These are phyloP conservation scores for Puccinia polysora DNA, from an alignment of 1,284 basidiomycete species.

Conservation along the genomic window DNA sequence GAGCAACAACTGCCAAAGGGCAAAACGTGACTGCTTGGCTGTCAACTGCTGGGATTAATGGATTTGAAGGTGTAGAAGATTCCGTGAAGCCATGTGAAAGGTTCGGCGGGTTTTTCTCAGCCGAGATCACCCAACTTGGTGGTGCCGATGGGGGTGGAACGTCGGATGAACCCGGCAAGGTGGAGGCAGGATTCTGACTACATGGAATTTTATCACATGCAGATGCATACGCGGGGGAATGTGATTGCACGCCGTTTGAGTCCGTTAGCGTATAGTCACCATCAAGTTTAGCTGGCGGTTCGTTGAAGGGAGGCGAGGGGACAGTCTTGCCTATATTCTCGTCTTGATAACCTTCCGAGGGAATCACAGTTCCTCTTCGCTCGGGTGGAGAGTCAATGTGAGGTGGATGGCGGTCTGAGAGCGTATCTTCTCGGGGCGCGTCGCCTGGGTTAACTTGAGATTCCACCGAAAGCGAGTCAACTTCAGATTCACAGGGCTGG, in stretches of 20 bases:
- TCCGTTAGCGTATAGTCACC: not conserved
- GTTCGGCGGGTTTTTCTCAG: no score
- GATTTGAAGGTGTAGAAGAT: not conserved
- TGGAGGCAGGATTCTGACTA: not conserved
- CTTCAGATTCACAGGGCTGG: not conserved
- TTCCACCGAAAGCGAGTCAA: not conserved
- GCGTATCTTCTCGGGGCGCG: not conserved
- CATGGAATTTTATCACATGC: no score
- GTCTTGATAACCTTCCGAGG: not conserved
- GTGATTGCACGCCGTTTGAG: not conserved
- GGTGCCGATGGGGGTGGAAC: no score
- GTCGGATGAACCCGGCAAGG: not conserved
- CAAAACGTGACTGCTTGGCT: not conserved
- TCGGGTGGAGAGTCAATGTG: not conserved
- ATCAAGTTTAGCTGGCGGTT: not conserved
- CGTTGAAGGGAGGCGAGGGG: not conserved
- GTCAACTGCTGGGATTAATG: not conserved
- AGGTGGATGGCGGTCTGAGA: slow-evolving; percentile 1
- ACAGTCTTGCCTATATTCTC: not conserved
- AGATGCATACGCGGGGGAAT: not conserved
- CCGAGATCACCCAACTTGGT: no score
- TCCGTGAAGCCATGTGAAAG: no score
- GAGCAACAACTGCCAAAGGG: slow-evolving; percentile 9
- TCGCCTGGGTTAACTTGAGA: not conserved
- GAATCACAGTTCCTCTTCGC: not conserved